Evolutionary conservation across 805 yeast species (phyloP).

Genomic region (Wickerhamiella galacta): DNA sequence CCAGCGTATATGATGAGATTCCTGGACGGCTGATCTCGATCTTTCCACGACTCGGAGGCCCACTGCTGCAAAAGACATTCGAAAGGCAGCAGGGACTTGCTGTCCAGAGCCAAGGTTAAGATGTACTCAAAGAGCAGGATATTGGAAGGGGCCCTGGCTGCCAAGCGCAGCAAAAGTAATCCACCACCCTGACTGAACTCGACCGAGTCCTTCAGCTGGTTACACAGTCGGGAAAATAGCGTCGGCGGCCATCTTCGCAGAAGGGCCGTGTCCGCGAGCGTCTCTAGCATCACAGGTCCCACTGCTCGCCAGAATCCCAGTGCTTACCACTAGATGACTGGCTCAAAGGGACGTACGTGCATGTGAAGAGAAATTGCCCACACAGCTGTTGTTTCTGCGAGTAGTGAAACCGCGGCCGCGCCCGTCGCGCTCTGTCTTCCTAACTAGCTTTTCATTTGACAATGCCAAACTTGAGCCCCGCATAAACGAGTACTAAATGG

Average conservation of each 20-base stretch:
- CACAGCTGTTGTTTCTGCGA: too few species aligned
- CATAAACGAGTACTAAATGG: too few species aligned
- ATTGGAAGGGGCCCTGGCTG: conserved; percentile 6
- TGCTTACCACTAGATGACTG: too few species aligned
- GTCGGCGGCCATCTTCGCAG: conserved; percentile 14
- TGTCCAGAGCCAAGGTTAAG: conserved; percentile 12
- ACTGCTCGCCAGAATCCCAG: background rate
- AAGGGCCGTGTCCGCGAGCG: conserved; percentile 14
- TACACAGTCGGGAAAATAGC: conserved; percentile 16
- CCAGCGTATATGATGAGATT: conserved; percentile 9
- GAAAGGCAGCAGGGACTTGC: conserved; percentile 13
- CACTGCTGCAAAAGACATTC: conserved; percentile 8
- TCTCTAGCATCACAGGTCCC: conserved; percentile 4
- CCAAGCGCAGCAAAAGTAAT: conserved; percentile 1
- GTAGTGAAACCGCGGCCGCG: too few species aligned
- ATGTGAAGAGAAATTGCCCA: too few species aligned
- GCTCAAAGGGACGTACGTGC: too few species aligned
- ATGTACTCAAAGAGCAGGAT: conserved; percentile 19
- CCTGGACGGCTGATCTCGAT: background rate
- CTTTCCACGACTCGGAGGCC: conserved; percentile 2
- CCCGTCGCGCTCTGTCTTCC: too few species aligned
- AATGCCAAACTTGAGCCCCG: too few species aligned
- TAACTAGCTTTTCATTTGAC: too few species aligned
- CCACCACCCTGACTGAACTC: background rate
- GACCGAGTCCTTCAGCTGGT: conserved; percentile 18